Evolutionary conservation across 2,329 filamentous ascomycete species (phyloP), one percentile per base, ranked within the genome.

Genomic region (Aphanoascus verrucosus): DNA sequence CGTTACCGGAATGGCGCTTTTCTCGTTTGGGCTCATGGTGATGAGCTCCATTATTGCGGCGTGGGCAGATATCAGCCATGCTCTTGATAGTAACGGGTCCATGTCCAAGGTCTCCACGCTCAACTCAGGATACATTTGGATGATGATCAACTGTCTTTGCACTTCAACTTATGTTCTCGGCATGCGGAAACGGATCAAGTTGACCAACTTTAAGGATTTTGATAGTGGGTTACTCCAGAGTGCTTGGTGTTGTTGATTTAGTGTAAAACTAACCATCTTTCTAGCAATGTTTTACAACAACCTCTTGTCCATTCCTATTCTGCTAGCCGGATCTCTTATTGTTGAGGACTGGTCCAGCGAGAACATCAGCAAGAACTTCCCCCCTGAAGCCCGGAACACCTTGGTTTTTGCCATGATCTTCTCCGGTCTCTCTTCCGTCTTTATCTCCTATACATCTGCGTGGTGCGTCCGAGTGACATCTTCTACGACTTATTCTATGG

Each of bases 211-310:
- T 75, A 96, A 95, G 79, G 93, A 97, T 70, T 97, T 94, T 77
- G 93, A 98, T 71, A 95, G 91, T 96, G 79, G 74, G 91, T 83
- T 43, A 11, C 42, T 14, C 12, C 3, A 19, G 35, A 19, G 23
- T 53, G 37, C 44, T 19, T 45, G 23, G 12, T 54, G 23, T 45
- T 9, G 41, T 4, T n/a, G 3, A 42, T 34, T 5, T 2, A 43
- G 43, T n/a, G 31, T 32, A 54, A 14, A 14, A 8, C 15, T 45
- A 14, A 51, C 57, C 28, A 17, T 58, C 45, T 69, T 75, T 72
- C 41, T 60, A 97, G 91, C 90, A 66, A 98, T 97, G 93, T 97
- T 93, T 76, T 98, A 98, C 79, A 98, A 98, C 81, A 97, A 98
- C 73, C 80, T 97, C 46, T 82, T 98, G 61, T 94, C 90, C 54